These are phyloP conservation scores for Sphaerulina vaccinii DNA, from an alignment of 2,329 filamentous ascomycete genomes.

Conservation along the genomic window DNA sequence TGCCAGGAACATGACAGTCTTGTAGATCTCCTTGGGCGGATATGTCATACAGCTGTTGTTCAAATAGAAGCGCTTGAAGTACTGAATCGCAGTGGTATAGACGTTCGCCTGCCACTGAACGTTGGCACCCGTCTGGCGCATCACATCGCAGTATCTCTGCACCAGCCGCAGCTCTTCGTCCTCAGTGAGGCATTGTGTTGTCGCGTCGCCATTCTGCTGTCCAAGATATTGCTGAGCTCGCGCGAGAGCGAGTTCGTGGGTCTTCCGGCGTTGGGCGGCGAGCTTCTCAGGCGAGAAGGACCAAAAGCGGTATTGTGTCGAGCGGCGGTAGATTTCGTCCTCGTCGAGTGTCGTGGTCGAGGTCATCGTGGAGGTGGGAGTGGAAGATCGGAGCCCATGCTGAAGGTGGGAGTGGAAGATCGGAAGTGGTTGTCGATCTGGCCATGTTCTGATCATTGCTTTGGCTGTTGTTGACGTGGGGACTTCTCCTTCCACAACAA, in stretches of 20 bases:
- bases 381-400: slow-evolving; percentile 5
- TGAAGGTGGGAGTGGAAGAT: slow-evolving; percentile 4
- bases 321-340: slow-evolving; percentile 85
- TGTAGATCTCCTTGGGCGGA: slow-evolving; percentile 82
- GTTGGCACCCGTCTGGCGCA: slow-evolving; percentile 52
- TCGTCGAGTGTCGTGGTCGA: slow-evolving; percentile 60
- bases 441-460: too few species aligned
- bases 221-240: slow-evolving; percentile 55
- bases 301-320: slow-evolving; percentile 89
- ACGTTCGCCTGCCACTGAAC: slow-evolving; percentile 62
- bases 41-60: slow-evolving; percentile 97
- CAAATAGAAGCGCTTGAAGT: slow-evolving; percentile 90
- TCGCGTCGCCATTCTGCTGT: slow-evolving; percentile 39
- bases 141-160: slow-evolving; percentile 67
- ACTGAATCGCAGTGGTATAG: slow-evolving; percentile 78
- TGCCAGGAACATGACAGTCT: slow-evolving; percentile 87
- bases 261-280: slow-evolving; percentile 68
- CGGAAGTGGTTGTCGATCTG: not conserved
- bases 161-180: slow-evolving; percentile 82
- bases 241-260: slow-evolving; percentile 75
- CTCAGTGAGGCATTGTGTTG: slow-evolving; percentile 65
- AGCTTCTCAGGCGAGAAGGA: slow-evolving; percentile 79
- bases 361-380: slow-evolving; percentile 6
- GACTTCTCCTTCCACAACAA: not conserved
- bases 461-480: too few species aligned